Evolutionary conservation across 2,329 filamentous ascomycete species (phyloP).

Genomic region (Hypomyces rosellus): DNA sequence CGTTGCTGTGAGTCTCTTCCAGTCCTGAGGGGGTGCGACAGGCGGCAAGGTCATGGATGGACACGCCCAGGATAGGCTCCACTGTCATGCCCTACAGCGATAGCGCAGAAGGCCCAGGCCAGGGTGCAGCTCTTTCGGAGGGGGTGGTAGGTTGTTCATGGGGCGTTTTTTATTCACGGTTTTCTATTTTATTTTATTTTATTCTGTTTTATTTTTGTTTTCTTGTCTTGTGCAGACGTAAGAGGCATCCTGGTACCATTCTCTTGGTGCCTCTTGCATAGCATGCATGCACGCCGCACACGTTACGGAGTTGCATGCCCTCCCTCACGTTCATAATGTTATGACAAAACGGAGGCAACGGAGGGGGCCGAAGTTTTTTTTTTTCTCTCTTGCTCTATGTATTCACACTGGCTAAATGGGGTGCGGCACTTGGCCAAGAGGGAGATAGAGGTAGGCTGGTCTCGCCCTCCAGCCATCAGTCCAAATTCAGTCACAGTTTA

Average conservation of each 20-base stretch:
- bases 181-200: not conserved
- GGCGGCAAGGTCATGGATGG: not conserved
- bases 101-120: not conserved
- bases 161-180: not conserved
- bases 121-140: not conserved
- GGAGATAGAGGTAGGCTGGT: not conserved
- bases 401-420: not conserved
- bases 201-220: not conserved
- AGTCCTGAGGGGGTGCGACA: not conserved
- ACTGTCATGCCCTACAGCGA: not conserved
- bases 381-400: no score
- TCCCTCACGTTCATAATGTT: no score
- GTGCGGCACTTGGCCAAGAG: conserved; percentile 1
- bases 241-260: not conserved
- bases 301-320: no score
- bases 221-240: not conserved
- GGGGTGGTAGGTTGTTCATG: not conserved
- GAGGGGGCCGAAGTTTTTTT: conserved; percentile 2
- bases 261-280: no score
- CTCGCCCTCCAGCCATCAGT: not conserved
- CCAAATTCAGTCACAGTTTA: no score
- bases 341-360: not conserved
- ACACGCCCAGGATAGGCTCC: not conserved
- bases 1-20: not conserved
- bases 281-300: no score